Conservation (phyloP, 2,329 filamentous ascomycete species). For the Paraphoma sp. region DNA sequence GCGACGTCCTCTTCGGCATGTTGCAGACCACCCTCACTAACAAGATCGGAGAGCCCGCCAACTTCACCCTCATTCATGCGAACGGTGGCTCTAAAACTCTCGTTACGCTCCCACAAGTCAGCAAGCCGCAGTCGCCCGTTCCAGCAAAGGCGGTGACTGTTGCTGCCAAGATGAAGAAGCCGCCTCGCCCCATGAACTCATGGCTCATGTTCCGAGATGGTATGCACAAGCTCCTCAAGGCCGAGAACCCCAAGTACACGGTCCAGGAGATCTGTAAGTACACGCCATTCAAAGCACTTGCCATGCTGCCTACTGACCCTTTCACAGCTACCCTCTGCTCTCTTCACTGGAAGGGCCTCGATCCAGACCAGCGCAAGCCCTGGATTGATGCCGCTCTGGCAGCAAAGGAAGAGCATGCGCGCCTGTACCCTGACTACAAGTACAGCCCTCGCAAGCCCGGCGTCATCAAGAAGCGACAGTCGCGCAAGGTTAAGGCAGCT, state of each 20-base stretch:
- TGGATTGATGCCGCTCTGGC: conserved; percentile 24
- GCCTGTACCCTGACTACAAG: conserved; percentile 33
- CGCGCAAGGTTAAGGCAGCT: conserved; percentile 27
- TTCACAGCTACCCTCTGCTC: conserved; percentile 23
- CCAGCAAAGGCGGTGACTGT: neutral
- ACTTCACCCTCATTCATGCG: conserved; percentile 5
- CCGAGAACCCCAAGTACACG: conserved; percentile 18
- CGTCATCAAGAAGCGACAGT: conserved; percentile 37
- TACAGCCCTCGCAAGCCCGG: conserved; percentile 34
- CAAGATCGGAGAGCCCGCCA: conserved; percentile 7
- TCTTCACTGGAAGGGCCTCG: conserved; percentile 23
- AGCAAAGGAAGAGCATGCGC: conserved; percentile 27
- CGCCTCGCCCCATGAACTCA: conserved; percentile 38
- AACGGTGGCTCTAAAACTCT: conserved; percentile 11
- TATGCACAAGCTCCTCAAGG: conserved; percentile 26
- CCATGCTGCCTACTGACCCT: conserved; percentile 6
- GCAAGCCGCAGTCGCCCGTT: neutral
- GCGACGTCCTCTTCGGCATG: conserved; percentile 9
- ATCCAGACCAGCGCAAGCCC: conserved; percentile 16
- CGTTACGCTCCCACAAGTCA: conserved; percentile 13
- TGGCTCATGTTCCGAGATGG: conserved; percentile 32
- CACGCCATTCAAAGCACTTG: neutral
- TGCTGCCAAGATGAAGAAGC: conserved; percentile 15
- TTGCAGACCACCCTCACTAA: conserved; percentile 8
- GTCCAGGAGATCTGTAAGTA: conserved; percentile 35